Percentiles rank a stretch among this genome's conserved stretches.
phyloP scores from a whole-genome alignment of 2,329 filamentous ascomycete genomes.

The Neopestalotiopsis rosae region DNA sequence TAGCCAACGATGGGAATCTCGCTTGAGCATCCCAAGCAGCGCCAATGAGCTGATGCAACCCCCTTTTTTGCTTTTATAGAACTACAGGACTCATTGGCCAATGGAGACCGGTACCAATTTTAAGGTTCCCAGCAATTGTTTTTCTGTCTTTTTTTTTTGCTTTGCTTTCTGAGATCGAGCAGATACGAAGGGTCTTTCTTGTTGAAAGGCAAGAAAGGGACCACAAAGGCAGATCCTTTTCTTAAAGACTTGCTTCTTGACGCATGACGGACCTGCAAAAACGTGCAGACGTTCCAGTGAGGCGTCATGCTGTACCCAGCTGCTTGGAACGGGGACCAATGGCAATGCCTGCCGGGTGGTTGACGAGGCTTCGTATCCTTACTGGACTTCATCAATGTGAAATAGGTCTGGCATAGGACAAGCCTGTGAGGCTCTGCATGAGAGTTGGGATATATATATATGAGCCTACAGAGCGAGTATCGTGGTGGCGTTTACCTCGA shows the following conservation, averaged over 20 bases:
- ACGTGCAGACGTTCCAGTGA: neutral
- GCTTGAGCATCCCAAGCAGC: neutral
- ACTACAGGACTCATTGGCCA: too few species aligned
- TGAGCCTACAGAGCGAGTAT: neutral
- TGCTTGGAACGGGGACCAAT: neutral
- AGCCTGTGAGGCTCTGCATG: neutral
- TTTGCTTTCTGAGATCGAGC: neutral
- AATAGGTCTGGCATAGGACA: neutral
- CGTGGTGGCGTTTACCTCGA: neutral
- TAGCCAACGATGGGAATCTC: neutral
- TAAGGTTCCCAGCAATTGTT: neutral
- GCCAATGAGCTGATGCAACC: neutral
- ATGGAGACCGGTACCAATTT: neutral
- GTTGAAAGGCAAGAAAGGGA: neutral
- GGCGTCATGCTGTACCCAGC: neutral
- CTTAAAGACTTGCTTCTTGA: neutral
- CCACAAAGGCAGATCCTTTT: neutral
- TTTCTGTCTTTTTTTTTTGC: neutral
- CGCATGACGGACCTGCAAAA: neutral
- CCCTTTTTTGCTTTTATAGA: neutral
- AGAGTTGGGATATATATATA: neutral
- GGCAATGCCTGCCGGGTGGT: neutral
- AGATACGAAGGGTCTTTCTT: neutral
- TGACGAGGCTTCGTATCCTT: slow-evolving; percentile 1
- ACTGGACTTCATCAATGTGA: neutral